Percentiles rank a stretch among this genome's conserved stretches.
phyloP scores from a whole-genome alignment of 2,329 filamentous ascomycete species.

The Talaromyces amestolkiae region DNA sequence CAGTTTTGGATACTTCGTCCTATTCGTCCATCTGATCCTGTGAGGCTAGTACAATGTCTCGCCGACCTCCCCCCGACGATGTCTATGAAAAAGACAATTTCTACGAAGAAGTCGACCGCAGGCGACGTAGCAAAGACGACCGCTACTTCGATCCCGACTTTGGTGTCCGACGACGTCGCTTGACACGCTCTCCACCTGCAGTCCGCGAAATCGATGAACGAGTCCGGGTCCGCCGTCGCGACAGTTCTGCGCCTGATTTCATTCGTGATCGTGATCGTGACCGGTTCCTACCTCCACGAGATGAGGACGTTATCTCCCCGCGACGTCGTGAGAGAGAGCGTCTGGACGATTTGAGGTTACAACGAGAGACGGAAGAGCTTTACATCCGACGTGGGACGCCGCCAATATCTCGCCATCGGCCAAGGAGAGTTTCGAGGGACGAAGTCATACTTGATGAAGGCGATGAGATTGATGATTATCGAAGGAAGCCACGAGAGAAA shows the following conservation, averaged over 20 bases:
- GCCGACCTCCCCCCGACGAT: constrained; percentile 29
- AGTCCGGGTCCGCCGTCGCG: constrained; percentile 37
- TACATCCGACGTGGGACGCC: constrained; percentile 13
- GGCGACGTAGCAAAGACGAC: constrained; percentile 27
- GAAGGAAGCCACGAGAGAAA: constrained; percentile 21
- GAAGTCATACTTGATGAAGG: constrained; percentile 18
- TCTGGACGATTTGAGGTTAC: constrained; percentile 26
- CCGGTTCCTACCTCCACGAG: constrained; percentile 23
- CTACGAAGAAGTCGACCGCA: constrained; percentile 27
- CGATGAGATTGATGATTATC: constrained; percentile 21
- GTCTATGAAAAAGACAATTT: constrained; percentile 30
- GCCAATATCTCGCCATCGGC: constrained; percentile 18
- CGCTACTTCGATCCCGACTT: constrained; percentile 30
- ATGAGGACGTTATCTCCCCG: constrained; percentile 6
- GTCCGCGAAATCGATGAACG: constrained; percentile 43
- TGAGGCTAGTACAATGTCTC: constrained; percentile 28
- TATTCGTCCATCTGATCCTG: neutral
- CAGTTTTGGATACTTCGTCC: neutral
- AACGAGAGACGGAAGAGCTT: constrained; percentile 22
- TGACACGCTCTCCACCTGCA: constrained; percentile 38
- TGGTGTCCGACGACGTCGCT: constrained; percentile 24
- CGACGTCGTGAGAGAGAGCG: constrained; percentile 28
- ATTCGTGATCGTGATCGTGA: constrained; percentile 22
- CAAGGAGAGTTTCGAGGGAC: constrained; percentile 26
- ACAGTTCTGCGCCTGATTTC: constrained; percentile 35